These are phyloP conservation scores for Mucor piriformis DNA, from an alignment of 371 early-diverging fungal species.

Conservation along the genomic window DNA sequence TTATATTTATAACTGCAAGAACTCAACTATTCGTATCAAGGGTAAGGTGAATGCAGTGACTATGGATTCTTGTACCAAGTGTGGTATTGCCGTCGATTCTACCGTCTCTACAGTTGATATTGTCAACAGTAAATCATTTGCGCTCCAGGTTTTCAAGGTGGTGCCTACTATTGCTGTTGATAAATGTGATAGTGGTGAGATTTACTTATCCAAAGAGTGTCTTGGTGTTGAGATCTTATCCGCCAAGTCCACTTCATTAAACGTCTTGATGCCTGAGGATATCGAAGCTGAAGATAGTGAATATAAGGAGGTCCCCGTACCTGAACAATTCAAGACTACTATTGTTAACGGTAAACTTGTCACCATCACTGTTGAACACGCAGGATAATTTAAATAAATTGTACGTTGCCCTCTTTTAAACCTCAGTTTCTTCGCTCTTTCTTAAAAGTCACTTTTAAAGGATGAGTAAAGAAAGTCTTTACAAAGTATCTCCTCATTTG, in stretches of 20 bases:
- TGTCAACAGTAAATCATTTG: slow-evolving; percentile 88
- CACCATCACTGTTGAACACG: slow-evolving; percentile 86
- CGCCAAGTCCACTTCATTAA: slow-evolving; percentile 88
- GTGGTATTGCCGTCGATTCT: slow-evolving; percentile 83
- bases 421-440: background rate
- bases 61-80: slow-evolving; percentile 86
- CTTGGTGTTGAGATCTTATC: slow-evolving; percentile 85
- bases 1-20: slow-evolving; percentile 90
- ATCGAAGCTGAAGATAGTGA: slow-evolving; percentile 74
- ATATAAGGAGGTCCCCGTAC: slow-evolving; percentile 82
- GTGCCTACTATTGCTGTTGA: slow-evolving; percentile 89
- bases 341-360: slow-evolving; percentile 78
- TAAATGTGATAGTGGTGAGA: slow-evolving; percentile 90
- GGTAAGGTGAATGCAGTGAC: slow-evolving; percentile 92
- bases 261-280: slow-evolving; percentile 75
- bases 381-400: slow-evolving; percentile 41
- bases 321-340: slow-evolving; percentile 92
- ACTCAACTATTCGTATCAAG: slow-evolving; percentile 86
- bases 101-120: slow-evolving; percentile 88
- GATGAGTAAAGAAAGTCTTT: slow-evolving; percentile 12
- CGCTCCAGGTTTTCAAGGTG: slow-evolving; percentile 84
- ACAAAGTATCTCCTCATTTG: slow-evolving; percentile 54
- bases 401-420: background rate
- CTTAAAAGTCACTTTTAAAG: background rate
- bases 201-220: slow-evolving; percentile 81